Percentiles rank a stretch among this genome's conserved stretches.
phyloP scores from a whole-genome alignment of 2,329 filamentous ascomycete genomes.

The Coniochaeta hoffmannii region DNA sequence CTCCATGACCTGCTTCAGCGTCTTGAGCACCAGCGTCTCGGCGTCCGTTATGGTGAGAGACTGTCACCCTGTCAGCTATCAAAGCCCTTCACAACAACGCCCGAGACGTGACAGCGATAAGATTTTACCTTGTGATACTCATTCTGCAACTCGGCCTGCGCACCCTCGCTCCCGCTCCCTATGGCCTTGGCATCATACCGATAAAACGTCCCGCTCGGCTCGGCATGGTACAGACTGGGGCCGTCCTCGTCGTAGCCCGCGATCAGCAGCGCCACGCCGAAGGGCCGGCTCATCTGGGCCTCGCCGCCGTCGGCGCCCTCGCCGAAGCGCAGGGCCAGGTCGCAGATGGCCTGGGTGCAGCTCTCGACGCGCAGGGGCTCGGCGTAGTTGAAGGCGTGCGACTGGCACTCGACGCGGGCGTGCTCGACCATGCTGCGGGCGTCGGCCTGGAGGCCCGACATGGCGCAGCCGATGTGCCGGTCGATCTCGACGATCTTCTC shows the following conservation, averaged over 20 bases:
- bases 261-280: constrained; percentile 93
- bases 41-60: constrained; percentile 89
- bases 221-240: constrained; percentile 93
- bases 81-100: neutral
- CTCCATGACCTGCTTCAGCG: constrained; percentile 99
- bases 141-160: constrained; percentile 95
- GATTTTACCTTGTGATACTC: constrained; percentile 82
- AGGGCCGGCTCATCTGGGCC: constrained; percentile 96
- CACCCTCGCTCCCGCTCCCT: constrained; percentile 92
- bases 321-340: constrained; percentile 90
- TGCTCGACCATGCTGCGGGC: constrained; percentile 98
- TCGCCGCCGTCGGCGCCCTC: constrained; percentile 97
- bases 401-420: constrained; percentile 94
- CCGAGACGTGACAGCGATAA: neutral
- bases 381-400: constrained; percentile 96
- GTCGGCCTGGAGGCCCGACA: constrained; percentile 96
- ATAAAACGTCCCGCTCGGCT: constrained; percentile 97
- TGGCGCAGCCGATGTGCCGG: constrained; percentile 96
- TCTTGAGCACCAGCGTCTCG: constrained; percentile 93
- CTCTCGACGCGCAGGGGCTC: constrained; percentile 92
- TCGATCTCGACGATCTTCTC: constrained; percentile 99
- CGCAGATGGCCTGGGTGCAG: constrained; percentile 98
- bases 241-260: constrained; percentile 97
- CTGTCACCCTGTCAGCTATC: constrained; percentile 26
- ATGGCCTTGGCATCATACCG: constrained; percentile 99